Conservation (phyloP, 805 yeast genomes). For the Candida vaughaniae region DNA sequence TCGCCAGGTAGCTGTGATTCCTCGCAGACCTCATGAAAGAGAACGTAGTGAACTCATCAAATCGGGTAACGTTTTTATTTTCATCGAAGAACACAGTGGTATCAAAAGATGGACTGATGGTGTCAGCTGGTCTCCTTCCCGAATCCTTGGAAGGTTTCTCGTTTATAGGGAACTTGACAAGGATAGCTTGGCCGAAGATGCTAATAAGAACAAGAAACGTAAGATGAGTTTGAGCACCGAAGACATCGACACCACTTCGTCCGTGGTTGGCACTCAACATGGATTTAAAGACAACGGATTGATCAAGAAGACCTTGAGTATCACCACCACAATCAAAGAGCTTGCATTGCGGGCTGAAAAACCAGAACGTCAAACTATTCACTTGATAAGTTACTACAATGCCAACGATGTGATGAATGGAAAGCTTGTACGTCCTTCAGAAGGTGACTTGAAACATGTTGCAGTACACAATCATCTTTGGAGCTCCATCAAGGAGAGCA, state of each 20-base stretch:
- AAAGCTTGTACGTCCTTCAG: slow-evolving; percentile 56
- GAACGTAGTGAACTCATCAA: slow-evolving; percentile 66
- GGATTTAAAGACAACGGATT: slow-evolving; percentile 71
- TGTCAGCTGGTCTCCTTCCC: slow-evolving; percentile 88
- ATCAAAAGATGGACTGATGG: slow-evolving; percentile 97
- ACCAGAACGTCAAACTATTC: slow-evolving; percentile 50
- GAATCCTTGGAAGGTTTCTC: slow-evolving; percentile 81
- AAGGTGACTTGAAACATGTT: slow-evolving; percentile 50
- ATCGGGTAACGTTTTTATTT: slow-evolving; percentile 82
- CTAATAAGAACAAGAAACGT: slow-evolving; percentile 38
- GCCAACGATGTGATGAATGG: slow-evolving; percentile 70
- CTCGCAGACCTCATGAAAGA: slow-evolving; percentile 78
- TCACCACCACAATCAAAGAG: slow-evolving; percentile 45
- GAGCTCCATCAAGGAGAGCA: slow-evolving; percentile 55
- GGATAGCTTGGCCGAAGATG: slow-evolving; percentile 22
- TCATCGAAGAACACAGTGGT: slow-evolving; percentile 77
- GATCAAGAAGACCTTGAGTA: slow-evolving; percentile 77
- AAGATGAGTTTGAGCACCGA: slow-evolving; percentile 9
- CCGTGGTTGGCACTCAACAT: slow-evolving; percentile 32
- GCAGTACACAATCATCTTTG: slow-evolving; percentile 48
- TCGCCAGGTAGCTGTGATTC: slow-evolving; percentile 57
- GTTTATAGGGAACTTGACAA: slow-evolving; percentile 68
- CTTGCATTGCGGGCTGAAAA: slow-evolving; percentile 22
- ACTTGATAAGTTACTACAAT: slow-evolving; percentile 75
- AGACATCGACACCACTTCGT: slow-evolving; percentile 36